Conservation (phyloP, 169 alveolate genomes). For the Eimeria praecox region DNA sequence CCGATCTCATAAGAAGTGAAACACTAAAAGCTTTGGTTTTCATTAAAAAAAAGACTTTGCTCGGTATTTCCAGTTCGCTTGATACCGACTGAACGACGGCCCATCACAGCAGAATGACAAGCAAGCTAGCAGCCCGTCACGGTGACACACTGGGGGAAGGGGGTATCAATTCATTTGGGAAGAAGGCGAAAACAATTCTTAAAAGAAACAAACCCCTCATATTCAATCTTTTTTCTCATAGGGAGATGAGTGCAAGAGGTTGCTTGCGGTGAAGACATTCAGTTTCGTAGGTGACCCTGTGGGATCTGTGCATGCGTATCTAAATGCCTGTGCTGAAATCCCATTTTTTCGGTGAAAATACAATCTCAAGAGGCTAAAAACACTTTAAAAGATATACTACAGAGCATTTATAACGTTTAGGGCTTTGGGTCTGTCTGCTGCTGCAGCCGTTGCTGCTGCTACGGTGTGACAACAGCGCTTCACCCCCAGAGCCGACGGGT, state of each 20-base stretch:
- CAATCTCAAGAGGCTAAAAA: neutral
- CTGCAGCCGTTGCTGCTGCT: neutral
- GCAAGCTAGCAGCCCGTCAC: neutral
- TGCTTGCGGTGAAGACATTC: neutral
- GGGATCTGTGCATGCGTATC: neutral
- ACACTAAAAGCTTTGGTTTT: neutral
- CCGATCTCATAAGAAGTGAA: neutral
- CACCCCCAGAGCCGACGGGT: slow-evolving; percentile 11
- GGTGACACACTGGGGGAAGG: neutral
- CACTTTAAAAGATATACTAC: too few relatives aligned
- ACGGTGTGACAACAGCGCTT: neutral
- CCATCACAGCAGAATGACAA: neutral
- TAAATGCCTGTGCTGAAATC: neutral
- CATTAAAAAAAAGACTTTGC: too few relatives aligned
- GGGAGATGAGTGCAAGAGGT: neutral
- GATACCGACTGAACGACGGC: neutral
- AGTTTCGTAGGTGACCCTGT: neutral
- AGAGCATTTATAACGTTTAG: neutral
- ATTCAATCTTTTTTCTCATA: neutral
- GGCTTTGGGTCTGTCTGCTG: neutral
- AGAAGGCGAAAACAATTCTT: neutral
- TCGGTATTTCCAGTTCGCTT: neutral
- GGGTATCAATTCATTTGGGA: neutral
- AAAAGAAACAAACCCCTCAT: too few relatives aligned
- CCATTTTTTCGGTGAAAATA: neutral